These are phyloP conservation scores for Sugiyamaella qingdaonensis DNA, from an alignment of 805 yeast species.

Conservation along the genomic window DNA sequence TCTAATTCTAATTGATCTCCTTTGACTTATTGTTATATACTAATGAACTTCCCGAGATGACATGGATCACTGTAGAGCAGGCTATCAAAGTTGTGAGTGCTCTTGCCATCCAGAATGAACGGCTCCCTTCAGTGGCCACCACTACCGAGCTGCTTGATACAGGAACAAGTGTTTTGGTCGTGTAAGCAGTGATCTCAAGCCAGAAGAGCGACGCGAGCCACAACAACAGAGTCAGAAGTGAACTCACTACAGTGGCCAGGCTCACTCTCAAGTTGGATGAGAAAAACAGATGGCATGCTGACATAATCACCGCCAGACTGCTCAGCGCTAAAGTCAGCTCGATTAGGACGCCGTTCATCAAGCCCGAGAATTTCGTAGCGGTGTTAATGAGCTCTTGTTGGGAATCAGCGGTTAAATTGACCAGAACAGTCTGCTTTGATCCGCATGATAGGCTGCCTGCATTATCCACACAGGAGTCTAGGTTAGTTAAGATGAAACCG, in stretches of 20 bases:
- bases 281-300: neutral
- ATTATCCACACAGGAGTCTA: neutral
- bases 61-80: too few species aligned
- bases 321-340: neutral
- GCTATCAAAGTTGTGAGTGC: too few species aligned
- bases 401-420: too few species aligned
- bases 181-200: conserved; percentile 22
- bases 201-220: conserved; percentile 13
- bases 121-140: conserved; percentile 13
- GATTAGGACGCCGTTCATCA: neutral
- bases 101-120: conserved; percentile 21
- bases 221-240: neutral
- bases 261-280: neutral
- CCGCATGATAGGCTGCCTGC: too few species aligned
- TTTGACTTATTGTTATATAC: too few species aligned
- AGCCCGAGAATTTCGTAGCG: neutral
- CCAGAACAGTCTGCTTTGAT: too few species aligned
- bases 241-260: neutral
- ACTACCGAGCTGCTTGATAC: conserved; percentile 18
- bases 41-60: too few species aligned
- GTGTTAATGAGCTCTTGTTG: too few species aligned
- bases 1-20: neutral
- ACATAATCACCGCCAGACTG: neutral
- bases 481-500: neutral
- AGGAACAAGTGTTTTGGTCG: conserved; percentile 14